Base-by-base conservation (phyloP, 1,284 basidiomycete genomes). In the Hemileia vastatrix region DNA sequence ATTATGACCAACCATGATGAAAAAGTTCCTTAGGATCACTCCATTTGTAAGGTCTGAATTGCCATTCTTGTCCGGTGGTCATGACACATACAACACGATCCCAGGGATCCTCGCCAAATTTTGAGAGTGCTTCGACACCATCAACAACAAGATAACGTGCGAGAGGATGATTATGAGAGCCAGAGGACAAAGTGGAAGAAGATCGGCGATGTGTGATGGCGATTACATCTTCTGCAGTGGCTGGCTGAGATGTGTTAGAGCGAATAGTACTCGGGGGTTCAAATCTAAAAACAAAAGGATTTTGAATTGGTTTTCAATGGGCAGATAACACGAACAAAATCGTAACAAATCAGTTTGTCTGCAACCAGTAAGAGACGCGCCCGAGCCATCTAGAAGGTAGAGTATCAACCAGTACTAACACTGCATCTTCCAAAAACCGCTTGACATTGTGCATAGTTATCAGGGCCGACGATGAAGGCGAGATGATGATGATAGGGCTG, bases 361-460 rank as follows among this genome's bases (percentile, higher is more conserved):
- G 36, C n/a, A n/a, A n/a, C n/a, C n/a, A 49, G 57, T 33, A 59
- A 23, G 40, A 40, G 18, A 48, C 62, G 19, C 43, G 43, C n/a
- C 44, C 31, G 27, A 19, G 32, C 9, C 31, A 19, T 44, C 27
- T 31, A 63, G 40, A 47, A 19, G 50, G 1, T n/a, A 53, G 47
- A 49, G 19, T 19, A 32, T 21, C 23, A 32, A 6, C 8, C 6
- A 19, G 32, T 5, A 78, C 85, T 70, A 78, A 92, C 82, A 84
- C 78, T 1, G 91, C 84, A 71, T 96, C 88, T 77, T 96, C 90
- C 15, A 98, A 78, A 76, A 97, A 94, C 50, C 83, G 83, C 75
- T 90, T 90, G 65, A 97, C 90, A 76, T 98, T 98, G 82, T 93
- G 87, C 90, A 98, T 95, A 3, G 90, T 96, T 72, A 98, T 85